Base-by-base conservation (phyloP, 2,329 filamentous ascomycete species). In the Xylariaceae sp. region DNA sequence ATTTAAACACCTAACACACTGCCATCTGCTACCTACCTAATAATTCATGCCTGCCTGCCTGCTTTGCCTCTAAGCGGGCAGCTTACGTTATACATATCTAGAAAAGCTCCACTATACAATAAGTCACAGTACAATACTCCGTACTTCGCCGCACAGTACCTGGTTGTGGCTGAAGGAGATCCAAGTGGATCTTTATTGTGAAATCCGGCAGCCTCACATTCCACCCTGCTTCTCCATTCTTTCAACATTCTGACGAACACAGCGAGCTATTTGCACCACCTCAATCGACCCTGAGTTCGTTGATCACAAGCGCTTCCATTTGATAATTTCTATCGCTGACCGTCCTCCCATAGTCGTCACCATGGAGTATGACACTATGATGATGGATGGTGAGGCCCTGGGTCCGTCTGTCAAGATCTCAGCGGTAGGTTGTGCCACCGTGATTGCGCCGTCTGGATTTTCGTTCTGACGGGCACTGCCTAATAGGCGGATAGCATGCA, bases 401-500 rank as follows among this genome's bases (percentile, higher is more conserved):
- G 81, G 81, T 62, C 81, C 80, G 59, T 78, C 78, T 59, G 81
- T 84, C 72, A 86, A 84, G 70, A 85, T 86, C 65, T 84, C 82
- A 54, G 81, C 82, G 67, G 82, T 85, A 78, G 53, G 77, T 61
- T 60, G 59, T 59, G 51, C 20, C 7, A 29, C 42, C 7, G n/a
- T 50, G 26, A 37, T 55, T 44, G 20, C n/a, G 14, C 44, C 41
- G 20, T 40, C 46, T 26, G 32, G 32, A 40, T 23, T 26, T 16
- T 59, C 54, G 52, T 45, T 63, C 64, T 71, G 66, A 70, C 61
- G 16, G 40, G 48, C 16, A 50, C 18, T 46, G 37, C 20, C 47
- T 32, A 54, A 18, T 66, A 96, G 91, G 90, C 90, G 63, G 90
- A 93, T 71, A 79, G 79, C 61, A 85, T 87, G 67, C 88, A 90